Conservation (phyloP, 352 stramenopile species). For the Globisporangium iwayamae region DNA sequence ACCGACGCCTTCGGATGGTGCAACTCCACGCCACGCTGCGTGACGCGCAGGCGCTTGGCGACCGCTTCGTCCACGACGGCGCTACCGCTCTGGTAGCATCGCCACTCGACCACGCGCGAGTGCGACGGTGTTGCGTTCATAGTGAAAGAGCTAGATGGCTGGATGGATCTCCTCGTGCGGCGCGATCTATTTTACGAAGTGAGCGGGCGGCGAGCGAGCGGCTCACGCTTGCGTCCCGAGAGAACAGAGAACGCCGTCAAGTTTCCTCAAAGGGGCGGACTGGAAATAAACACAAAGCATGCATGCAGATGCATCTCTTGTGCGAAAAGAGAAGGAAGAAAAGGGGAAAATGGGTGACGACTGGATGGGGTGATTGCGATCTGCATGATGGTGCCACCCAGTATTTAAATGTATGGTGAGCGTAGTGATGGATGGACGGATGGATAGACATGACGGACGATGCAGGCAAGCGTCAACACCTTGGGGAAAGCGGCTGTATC, state of each 20-base stretch:
- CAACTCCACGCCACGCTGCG: slow-evolving; percentile 9
- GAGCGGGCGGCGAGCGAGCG: not conserved
- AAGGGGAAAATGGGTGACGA: not conserved
- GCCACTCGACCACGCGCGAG: slow-evolving; percentile 11
- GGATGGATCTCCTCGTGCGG: not conserved
- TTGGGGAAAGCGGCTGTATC: no score
- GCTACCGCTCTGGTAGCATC: slow-evolving; percentile 3
- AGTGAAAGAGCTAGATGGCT: not conserved
- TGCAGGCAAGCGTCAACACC: no score
- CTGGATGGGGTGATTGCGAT: not conserved
- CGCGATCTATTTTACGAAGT: slow-evolving; percentile 2
- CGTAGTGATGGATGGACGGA: no score
- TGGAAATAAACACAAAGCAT: not conserved
- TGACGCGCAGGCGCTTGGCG: slow-evolving; percentile 4
- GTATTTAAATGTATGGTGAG: no score
- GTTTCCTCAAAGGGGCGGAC: not conserved
- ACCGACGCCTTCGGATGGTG: not conserved
- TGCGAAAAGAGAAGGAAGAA: not conserved
- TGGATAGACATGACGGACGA: no score
- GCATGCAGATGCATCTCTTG: not conserved
- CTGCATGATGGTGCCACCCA: not conserved
- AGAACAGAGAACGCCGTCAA: no score
- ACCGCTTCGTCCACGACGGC: not conserved
- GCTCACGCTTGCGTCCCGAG: no score
- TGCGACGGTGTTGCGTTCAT: not conserved